Conservation (phyloP, 2,329 filamentous ascomycete genomes). For the Aureobasidium sp. region DNA sequence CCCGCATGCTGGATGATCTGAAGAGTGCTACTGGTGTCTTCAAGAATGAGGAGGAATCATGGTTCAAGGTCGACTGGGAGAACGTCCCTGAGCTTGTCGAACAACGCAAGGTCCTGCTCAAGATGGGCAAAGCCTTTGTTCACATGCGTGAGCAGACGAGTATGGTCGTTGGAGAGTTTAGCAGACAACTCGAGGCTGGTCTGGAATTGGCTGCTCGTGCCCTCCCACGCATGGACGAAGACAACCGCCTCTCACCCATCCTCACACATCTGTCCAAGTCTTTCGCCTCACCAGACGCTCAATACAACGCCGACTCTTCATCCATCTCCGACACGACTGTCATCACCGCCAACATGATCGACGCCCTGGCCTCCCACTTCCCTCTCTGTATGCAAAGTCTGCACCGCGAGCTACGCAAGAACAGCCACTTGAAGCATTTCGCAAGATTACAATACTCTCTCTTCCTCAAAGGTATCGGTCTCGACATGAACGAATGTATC, state of each 20-base stretch:
- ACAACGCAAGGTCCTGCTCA: constrained; percentile 64
- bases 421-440: constrained; percentile 86
- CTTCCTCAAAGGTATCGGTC: constrained; percentile 91
- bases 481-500: constrained; percentile 85
- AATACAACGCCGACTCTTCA: constrained; percentile 59
- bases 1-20: constrained; percentile 54
- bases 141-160: constrained; percentile 78
- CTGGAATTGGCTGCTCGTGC: constrained; percentile 89
- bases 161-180: constrained; percentile 85
- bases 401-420: constrained; percentile 75
- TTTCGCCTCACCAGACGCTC: constrained; percentile 83
- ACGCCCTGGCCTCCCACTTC: constrained; percentile 72
- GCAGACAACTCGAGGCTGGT: constrained; percentile 65
- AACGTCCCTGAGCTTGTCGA: constrained; percentile 86
- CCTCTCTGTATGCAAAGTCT: constrained; percentile 92
- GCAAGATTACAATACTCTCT: constrained; percentile 90
- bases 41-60: constrained; percentile 65
- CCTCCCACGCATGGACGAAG: constrained; percentile 86
- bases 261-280: constrained; percentile 83
- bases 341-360: constrained; percentile 71
- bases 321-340: constrained; percentile 55
- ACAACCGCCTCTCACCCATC: constrained; percentile 76
- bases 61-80: constrained; percentile 97
- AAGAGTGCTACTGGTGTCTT: constrained; percentile 46
- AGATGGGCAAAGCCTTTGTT: constrained; percentile 80